Evolutionary conservation across 192 early-diverging fungal species (phyloP).

Genomic region (Podila epicladia): DNA sequence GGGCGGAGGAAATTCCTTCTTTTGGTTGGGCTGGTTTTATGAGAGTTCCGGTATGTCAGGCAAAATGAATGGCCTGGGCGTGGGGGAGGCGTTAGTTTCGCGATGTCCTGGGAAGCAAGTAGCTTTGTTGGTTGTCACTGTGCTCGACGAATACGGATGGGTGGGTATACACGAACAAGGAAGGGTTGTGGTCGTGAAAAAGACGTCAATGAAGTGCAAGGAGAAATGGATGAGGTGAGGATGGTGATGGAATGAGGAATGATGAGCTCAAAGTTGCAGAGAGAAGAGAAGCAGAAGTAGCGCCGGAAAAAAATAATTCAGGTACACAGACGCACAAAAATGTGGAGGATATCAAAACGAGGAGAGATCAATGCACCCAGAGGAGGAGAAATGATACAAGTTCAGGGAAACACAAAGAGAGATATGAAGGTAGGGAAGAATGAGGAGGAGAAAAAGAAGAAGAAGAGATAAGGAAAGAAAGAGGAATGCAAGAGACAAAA

Average conservation of each 20-base stretch:
- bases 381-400: not conserved
- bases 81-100: not conserved
- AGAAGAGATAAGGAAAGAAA: not conserved
- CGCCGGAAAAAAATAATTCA: not conserved
- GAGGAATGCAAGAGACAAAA: not conserved
- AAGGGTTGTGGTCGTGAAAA: not conserved
- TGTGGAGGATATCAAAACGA: not conserved
- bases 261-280: not conserved
- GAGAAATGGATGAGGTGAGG: not conserved
- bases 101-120: not conserved
- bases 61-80: not conserved
- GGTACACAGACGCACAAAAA: constrained; percentile 1
- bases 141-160: not conserved
- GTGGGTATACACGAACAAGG: not conserved
- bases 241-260: not conserved
- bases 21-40: not conserved
- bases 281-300: not conserved
- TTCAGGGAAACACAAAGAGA: not conserved
- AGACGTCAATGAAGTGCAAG: not conserved
- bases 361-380: not conserved
- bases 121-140: too few species aligned
- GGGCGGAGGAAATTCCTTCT: not conserved
- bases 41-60: not conserved
- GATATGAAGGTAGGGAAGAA: not conserved
- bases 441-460: not conserved